phyloP scores from a whole-genome alignment of 139 green algal species.

The Coelastrella sp. region DNA sequence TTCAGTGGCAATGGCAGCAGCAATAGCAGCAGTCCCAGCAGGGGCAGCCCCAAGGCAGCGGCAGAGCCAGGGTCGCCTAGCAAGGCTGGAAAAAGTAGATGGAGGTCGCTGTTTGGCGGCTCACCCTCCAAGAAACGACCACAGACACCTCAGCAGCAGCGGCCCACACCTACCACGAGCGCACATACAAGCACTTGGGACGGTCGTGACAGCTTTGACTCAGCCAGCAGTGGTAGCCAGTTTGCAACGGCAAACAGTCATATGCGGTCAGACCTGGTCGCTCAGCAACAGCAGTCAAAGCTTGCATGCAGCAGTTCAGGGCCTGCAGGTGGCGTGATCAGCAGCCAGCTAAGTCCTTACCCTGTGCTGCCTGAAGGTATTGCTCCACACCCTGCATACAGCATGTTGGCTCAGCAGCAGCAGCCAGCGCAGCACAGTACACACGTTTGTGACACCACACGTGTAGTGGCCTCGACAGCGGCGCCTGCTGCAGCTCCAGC shows the following conservation, averaged over 20 bases:
- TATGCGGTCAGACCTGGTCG: too few relatives aligned
- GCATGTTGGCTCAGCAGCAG: neutral
- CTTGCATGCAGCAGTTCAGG: neutral
- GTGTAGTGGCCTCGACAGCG: too few relatives aligned
- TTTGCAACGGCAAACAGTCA: too few relatives aligned
- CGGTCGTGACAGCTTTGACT: neutral
- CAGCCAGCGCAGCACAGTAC: neutral
- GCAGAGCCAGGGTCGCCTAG: neutral
- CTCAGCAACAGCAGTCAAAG: neutral
- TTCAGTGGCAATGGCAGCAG: conserved; percentile 13
- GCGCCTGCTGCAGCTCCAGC: conserved; percentile 21
- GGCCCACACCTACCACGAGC: too few relatives aligned
- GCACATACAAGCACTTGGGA: too few relatives aligned
- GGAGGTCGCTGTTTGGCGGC: conserved; percentile 23
- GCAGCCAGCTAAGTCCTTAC: neutral
- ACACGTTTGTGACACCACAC: too few relatives aligned
- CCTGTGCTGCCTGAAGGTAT: neutral
- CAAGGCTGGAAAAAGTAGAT: conserved; percentile 3
- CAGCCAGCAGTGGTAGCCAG: neutral
- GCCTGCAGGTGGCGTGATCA: neutral
- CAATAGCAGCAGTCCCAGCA: conserved; percentile 15
- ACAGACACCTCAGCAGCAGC: conserved; percentile 10
- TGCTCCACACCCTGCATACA: neutral
- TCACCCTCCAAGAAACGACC: conserved; percentile 10
- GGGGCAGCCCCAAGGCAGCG: neutral